Conservation (phyloP, 1,284 basidiomycete species). For the Vanrija sp. region DNA sequence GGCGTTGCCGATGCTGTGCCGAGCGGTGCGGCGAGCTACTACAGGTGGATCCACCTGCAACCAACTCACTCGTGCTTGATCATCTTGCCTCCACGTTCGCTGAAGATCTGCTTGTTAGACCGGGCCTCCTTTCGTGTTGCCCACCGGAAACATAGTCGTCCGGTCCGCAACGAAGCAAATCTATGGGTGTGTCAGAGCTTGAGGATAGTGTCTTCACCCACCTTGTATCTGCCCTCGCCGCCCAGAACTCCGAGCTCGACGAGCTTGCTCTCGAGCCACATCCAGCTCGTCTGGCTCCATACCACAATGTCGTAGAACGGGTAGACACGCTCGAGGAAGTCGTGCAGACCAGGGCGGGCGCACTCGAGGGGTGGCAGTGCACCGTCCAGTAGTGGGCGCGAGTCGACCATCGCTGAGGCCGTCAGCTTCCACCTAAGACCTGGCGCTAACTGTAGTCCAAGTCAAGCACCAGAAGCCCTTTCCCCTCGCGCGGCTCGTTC, state of each 20-base stretch:
- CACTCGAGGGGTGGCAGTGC: slow-evolving; percentile 72
- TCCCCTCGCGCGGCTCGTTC: slow-evolving; percentile 67
- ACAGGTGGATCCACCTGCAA: background rate
- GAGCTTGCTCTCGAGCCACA: slow-evolving; percentile 87
- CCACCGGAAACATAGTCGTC: slow-evolving; percentile 79
- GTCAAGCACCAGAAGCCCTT: slow-evolving; percentile 76
- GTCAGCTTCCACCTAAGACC: background rate
- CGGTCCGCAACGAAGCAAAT: slow-evolving; percentile 67
- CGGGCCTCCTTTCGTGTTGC: background rate
- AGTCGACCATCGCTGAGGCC: slow-evolving; percentile 69
- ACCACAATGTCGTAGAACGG: slow-evolving; percentile 80
- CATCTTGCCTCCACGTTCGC: slow-evolving; percentile 64
- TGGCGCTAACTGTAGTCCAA: slow-evolving; percentile 71
- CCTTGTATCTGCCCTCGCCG: slow-evolving; percentile 63
- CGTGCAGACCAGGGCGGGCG: slow-evolving; percentile 74
- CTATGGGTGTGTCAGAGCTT: slow-evolving; percentile 6
- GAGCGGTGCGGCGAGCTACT: background rate
- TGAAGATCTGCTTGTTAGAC: slow-evolving; percentile 53
- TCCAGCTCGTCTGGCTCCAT: slow-evolving; percentile 77
- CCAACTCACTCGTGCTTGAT: slow-evolving; percentile 61
- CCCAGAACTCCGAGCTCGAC: slow-evolving; percentile 83
- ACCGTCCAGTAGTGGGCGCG: slow-evolving; percentile 72
- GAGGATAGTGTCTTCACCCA: slow-evolving; percentile 33
- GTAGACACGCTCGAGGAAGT: slow-evolving; percentile 67
- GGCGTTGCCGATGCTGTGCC: background rate